A percentile compares a stretch with the other conserved stretches of the same genome.
phyloP scores from a whole-genome alignment of 352 stramenopile species.

The Pythium sukuiense region DNA sequence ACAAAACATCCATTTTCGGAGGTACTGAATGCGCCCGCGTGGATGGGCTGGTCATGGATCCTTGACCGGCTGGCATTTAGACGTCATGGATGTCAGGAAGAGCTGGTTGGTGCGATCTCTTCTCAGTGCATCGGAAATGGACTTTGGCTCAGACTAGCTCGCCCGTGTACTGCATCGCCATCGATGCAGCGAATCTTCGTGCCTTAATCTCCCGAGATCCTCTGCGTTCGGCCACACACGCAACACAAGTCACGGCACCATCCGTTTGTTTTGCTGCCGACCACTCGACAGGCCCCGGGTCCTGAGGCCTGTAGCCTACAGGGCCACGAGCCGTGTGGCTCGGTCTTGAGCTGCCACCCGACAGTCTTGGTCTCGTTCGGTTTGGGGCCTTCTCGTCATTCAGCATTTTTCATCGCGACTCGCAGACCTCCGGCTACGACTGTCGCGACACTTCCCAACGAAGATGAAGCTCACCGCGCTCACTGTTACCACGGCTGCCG shows the following conservation, averaged over 20 bases:
- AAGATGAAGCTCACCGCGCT: slow-evolving; percentile 10
- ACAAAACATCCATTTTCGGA: not conserved
- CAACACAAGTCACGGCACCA: not conserved
- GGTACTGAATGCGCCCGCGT: not conserved
- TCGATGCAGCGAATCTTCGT: not conserved
- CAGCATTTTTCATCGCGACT: slow-evolving; percentile 15
- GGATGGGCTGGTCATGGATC: not conserved
- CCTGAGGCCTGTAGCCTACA: not conserved
- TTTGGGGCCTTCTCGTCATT: not conserved
- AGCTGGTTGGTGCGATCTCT: not conserved
- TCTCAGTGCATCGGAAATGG: not conserved
- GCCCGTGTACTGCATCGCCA: not conserved
- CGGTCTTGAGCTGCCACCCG: not conserved
- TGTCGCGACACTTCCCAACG: not conserved
- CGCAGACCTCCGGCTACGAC: not conserved
- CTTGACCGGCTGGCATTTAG: not conserved
- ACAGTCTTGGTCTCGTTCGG: not conserved
- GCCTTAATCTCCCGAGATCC: not conserved
- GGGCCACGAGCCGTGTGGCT: not conserved
- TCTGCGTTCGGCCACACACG: not conserved
- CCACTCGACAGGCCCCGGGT: too few relatives aligned
- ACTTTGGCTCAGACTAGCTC: not conserved
- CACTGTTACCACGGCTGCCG: slow-evolving; percentile 7
- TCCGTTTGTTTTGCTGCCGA: not conserved
- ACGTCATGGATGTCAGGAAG: not conserved